These are phyloP conservation scores for Dictyostelium gargantuum DNA, from an alignment of 208 protist genomes.

Conservation along the genomic window DNA sequence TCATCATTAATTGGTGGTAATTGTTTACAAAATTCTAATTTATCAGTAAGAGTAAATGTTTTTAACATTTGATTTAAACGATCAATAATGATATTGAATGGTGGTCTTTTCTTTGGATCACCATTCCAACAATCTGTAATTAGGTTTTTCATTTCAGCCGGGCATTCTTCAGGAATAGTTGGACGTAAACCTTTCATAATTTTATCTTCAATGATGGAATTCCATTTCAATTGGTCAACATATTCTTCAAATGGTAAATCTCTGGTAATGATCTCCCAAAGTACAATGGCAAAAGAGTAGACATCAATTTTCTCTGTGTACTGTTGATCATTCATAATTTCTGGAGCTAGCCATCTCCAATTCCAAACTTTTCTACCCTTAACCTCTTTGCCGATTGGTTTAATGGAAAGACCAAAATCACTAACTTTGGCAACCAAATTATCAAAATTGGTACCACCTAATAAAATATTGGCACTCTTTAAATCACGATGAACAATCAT, in stretches of 20 bases:
- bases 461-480: conserved; percentile 64
- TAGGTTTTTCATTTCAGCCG: neutral
- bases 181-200: conserved; percentile 29
- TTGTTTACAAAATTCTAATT: neutral
- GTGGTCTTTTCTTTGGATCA: conserved; percentile 54
- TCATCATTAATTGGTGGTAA: neutral
- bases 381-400: conserved; percentile 8
- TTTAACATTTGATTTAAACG: neutral
- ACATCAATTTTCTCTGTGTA: conserved; percentile 81
- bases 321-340: conserved; percentile 68
- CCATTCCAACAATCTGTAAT: conserved; percentile 57
- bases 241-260: conserved; percentile 65
- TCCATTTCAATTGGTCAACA: conserved; percentile 69
- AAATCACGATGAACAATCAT: conserved; percentile 69
- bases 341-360: conserved; percentile 74
- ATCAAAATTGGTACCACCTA: neutral
- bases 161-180: conserved; percentile 6
- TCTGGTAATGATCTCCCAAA: conserved; percentile 74
- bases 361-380: conserved; percentile 67
- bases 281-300: conserved; percentile 72
- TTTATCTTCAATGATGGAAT: conserved; percentile 49
- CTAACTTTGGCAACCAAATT: conserved; percentile 27
- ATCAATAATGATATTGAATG: neutral
- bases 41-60: neutral
- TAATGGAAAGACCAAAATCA: conserved; percentile 76